Base-by-base conservation (phyloP, 768 basidiomycete species). In the Mycena haematopus region DNA sequence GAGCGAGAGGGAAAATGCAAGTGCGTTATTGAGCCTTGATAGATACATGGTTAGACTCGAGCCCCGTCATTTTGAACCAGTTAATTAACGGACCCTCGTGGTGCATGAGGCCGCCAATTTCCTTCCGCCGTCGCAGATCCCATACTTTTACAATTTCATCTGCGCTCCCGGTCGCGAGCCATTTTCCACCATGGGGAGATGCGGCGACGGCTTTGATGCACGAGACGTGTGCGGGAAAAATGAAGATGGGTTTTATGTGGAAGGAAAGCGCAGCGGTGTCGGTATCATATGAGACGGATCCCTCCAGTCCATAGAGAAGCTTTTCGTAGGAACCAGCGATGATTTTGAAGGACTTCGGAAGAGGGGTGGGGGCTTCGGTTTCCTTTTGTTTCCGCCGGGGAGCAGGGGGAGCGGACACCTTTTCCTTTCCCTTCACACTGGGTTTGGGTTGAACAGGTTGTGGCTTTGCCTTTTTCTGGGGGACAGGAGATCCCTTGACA, bases 111-210 rank as follows among this genome's bases (percentile, higher is more conserved):
- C 91, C 93, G 33, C 97, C 97, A 54, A 99, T 85, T 75, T 99
- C 96, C 77, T 97, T 97, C 74, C 89, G 80, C 71, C 95, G 80
- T 56, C 89, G 83, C 62, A 99, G 75, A 78, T 99, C 95, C 97
- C 97, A 99, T 10, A 99, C 89, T 74, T 98, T 98, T 69, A 99
- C 79, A 52, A 96, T 92, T 74, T 99, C 97, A 72, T 99, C 97
- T n/a, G 92, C 85, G 66, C 93, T 94, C 8, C 95, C 97, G 0
- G 91, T 95, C 9, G 95, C 96, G 17, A 99, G 82, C 95, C 95
- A 98, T 77, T 97, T 98, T 1, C 95, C 95, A 33, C 95, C 95
- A 3, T 85, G 77, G 3, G 95, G 95, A 0, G 92, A 92, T 0
- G 93, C 91, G 3, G 95, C 90, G 31, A 96, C 90, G 13, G 93